Base-by-base conservation (phyloP, 139 green algal species). In the Tetradesmus obliquus region DNA sequence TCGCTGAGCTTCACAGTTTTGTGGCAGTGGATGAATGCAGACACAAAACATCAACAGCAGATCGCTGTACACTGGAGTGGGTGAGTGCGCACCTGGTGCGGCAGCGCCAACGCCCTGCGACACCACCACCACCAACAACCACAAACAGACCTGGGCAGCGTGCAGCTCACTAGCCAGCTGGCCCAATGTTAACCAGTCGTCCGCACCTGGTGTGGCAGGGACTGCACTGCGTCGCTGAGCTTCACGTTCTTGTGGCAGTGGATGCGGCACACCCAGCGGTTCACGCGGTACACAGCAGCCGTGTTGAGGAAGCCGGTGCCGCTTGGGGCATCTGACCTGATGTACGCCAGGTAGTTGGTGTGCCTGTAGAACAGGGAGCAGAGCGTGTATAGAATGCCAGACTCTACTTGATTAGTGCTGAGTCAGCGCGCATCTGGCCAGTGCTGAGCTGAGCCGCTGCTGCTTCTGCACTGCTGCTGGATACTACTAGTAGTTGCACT, bases 271-370 rank as follows among this genome's bases (percentile, higher is more conserved):
- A 98, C 94, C 93, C 93, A 94, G 81, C 92, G 93, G 95, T 99
- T 99, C 74, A 99, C 51, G 5, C 90, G 83, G 55, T 86, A 90
- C 74, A 93, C 54, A 5, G 90, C 90, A 9, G 90, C 88, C 32
- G 93, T 94, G 81, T 96, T 97, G 6, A 97, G 13, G 15, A 89
- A 54, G 19, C 96, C 96, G 60, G 93, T 88, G 53, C 94, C 93
- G 15, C 10, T 71, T 9, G 60, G 82, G 88, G 97, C 96, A 51
- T 95, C 91, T 45, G 32, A 45, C 51, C 85, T 90, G 20, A 94
- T 98, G 91, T 99, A 99, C 90, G 99, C 97, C 60, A 99, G 95
- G 92, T 99, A 99, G 94, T 99, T 99, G 79, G 98, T 99, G 95
- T 99, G 98, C 88, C 86, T 90, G 86, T 24, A 89, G 24, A 54